phyloP scores from a whole-genome alignment of 441 rosid genomes.

The Populus hybrid region DNA sequence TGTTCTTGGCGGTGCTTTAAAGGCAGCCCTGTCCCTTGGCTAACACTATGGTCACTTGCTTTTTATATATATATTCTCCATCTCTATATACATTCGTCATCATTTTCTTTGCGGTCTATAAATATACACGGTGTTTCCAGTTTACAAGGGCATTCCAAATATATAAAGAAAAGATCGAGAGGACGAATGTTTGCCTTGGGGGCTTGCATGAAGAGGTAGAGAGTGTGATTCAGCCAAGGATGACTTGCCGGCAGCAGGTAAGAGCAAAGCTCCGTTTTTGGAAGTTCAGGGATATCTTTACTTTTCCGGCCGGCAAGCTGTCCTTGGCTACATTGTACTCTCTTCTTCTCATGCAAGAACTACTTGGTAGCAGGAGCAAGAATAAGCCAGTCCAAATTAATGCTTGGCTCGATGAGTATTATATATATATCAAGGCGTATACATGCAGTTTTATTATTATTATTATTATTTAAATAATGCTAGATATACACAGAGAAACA shows the following conservation, averaged over 20 bases:
- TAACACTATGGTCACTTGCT: constrained; percentile 40
- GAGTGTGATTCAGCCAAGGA: constrained; percentile 80
- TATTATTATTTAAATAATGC: background rate
- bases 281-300: background rate
- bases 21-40: constrained; percentile 32
- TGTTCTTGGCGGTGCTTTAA: constrained; percentile 20
- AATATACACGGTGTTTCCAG: constrained; percentile 1
- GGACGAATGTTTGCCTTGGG: background rate
- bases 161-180: background rate
- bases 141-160: background rate
- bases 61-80: constrained; percentile 5
- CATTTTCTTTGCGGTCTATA: background rate
- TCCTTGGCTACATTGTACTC: constrained; percentile 63
- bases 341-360: constrained; percentile 57
- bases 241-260: constrained; percentile 63
- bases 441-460: background rate
- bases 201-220: constrained; percentile 58
- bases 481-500: background rate
- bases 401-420: background rate
- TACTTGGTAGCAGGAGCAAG: background rate
- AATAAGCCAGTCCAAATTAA: too few species aligned
- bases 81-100: background rate
- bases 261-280: background rate
- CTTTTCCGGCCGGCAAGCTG: constrained; percentile 36
- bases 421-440: too few species aligned